Conservation (phyloP, 2,329 filamentous ascomycete species). For the Colletotrichum gloeosporioides region DNA sequence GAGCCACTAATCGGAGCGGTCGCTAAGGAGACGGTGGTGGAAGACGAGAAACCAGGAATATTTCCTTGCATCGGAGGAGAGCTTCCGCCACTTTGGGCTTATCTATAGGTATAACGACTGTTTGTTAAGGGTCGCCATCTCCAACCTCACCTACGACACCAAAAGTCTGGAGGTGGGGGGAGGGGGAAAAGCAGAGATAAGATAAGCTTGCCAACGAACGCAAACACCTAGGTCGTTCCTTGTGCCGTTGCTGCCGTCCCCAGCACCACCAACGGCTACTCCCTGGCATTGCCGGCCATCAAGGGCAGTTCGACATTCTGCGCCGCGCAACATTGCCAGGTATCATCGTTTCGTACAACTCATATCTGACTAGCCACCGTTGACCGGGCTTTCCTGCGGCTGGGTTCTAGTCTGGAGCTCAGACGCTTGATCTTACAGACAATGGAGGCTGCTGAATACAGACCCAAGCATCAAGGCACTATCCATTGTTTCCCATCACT, state of each 20-base stretch:
- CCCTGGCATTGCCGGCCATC: neutral
- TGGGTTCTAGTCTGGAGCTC: neutral
- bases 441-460: neutral
- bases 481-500: neutral
- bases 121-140: slow-evolving; percentile 4
- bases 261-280: neutral
- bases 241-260: neutral
- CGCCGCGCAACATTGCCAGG: neutral
- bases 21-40: neutral
- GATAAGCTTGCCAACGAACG: neutral
- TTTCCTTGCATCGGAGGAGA: neutral
- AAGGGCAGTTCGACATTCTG: neutral
- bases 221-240: neutral
- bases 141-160: neutral
- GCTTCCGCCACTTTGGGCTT: neutral
- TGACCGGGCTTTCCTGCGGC: neutral
- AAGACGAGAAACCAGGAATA: neutral
- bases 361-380: neutral
- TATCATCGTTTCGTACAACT: neutral
- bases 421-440: neutral
- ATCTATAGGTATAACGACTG: neutral
- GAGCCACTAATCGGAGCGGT: neutral
- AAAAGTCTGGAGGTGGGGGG: neutral
- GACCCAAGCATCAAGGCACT: neutral
- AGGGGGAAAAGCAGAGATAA: neutral